Base-by-base conservation (phyloP, 73 alveolate genomes). In the Uronychia setigera region DNA sequence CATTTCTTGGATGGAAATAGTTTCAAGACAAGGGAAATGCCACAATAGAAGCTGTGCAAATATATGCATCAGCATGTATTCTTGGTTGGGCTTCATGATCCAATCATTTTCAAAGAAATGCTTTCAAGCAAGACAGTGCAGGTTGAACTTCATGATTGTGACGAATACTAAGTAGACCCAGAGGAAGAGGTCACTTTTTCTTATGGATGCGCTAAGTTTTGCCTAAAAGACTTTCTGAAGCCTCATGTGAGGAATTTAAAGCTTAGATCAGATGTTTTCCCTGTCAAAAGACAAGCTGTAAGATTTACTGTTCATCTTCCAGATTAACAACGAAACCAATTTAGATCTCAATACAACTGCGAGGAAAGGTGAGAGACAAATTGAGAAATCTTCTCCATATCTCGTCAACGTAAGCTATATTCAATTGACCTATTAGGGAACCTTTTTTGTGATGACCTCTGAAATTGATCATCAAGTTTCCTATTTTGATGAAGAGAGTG, bases 61-160 rank as follows among this genome's bases (percentile, higher is more conserved):
- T 90, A 85, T 80, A 81, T 33, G 83, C 95, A 90, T 60, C 80
- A 85, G 84, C 95, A 90, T 33, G 90, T 84, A 26, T 90, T 82
- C 86, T 77, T 91, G 13, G 76, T 81, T 26, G 96, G 96, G 35
- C 57, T 46, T 29, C 46, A 81, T n/a, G 92, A 86, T 80, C 93
- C 89, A 26, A 88, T 81, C 25, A 59, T 30, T 33, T 78, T 91
- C 19, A 80, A 78, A 32, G 96, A 91, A 46, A 78, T 80, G 28
- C 58, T 91, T 29, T 30, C 91, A 0, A 87, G 92, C 29, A 84
- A 81, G 30, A 35, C 87, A 0, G 78, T 80, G 19, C 76, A 81
- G n/a, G 87, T 91, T 1, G 96, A 91, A 30, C 86, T 91, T 27
- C 96, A 91, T 59, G 96, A 91, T 74, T 86, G 91, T 31, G 96